Base-by-base conservation (phyloP, 768 basidiomycete genomes). In the Psilocybe cubensis region DNA sequence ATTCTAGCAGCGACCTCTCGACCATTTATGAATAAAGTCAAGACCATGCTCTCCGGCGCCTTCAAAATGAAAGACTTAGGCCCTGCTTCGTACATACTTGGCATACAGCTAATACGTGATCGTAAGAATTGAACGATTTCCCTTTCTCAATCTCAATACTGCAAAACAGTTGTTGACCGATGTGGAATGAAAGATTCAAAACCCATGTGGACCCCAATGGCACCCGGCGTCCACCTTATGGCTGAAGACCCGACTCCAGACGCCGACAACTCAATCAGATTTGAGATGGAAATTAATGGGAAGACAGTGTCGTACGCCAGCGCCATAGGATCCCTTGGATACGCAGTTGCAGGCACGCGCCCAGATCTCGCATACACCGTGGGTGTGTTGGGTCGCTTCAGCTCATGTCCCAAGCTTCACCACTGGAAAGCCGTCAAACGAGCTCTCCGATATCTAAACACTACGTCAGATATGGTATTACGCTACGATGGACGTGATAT, bases 51-150 rank as follows among this genome's bases (percentile, higher is more conserved):
- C 44, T 33, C 23, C 11, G 31, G 57, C 10, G 46, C 57, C 17
- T 67, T 69, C 57, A 59, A 66, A n/a, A 68, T 74, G 18, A 56
- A 56, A 0, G 64, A 72, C 45, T 48, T 69, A 3, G 68, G 72
- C 3, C 46, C 64, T 10, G 53, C 70, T 12, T 53, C 60, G 28
- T 65, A 63, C 54, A 54, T 72, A 9, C 58, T 72, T 4, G 66
- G 65, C 12, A 62, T 72, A 23, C 40, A 63, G 45, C 58, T 71
- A 43, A 59, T 29, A 4, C 54, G 61, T 2, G 50, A 64, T 35
- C 56, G 43, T 6, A 18, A n/a, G 20, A 29, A 17, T 8, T 18
- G 57, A 9, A 31, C 24, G 5, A 49, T 63, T 51, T 46, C 18
- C 1, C 10, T 54, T 2, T 46, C 42, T 2, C 53, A 54, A 31